phyloP scores from a whole-genome alignment of 176 grass and related monocot species.

The Hyparrhenia diplandra region DNA sequence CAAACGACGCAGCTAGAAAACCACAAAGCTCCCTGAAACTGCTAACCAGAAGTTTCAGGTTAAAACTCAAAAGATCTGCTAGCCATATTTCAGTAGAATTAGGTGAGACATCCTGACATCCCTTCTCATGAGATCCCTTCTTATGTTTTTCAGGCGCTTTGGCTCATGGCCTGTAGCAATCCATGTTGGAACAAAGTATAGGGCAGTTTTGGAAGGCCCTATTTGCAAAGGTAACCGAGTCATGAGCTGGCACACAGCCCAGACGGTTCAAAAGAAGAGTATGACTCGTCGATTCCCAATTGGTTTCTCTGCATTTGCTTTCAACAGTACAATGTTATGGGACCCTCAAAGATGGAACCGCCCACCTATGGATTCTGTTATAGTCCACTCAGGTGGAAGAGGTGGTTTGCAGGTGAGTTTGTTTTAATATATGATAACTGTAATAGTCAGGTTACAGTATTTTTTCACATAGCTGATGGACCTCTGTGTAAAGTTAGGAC shows the following conservation, averaged over 20 bases:
- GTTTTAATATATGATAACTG: background rate
- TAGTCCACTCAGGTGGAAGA: slow-evolving; percentile 56
- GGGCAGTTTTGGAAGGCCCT: slow-evolving; percentile 69
- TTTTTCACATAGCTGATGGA: slow-evolving; percentile 1
- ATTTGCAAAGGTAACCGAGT: slow-evolving; percentile 81
- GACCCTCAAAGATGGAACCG: slow-evolving; percentile 77
- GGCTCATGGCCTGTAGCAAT: slow-evolving; percentile 85
- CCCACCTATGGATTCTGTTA: slow-evolving; percentile 60
- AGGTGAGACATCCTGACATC: background rate
- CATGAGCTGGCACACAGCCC: slow-evolving; percentile 59
- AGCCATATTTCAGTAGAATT: slow-evolving; percentile 17
- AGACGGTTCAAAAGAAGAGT: slow-evolving; percentile 38
- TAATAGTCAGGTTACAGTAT: background rate
- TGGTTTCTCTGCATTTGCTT: slow-evolving; percentile 74
- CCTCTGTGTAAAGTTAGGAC: background rate
- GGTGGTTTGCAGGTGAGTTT: slow-evolving; percentile 73
- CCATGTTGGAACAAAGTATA: slow-evolving; percentile 50
- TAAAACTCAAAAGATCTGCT: background rate
- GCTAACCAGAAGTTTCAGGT: background rate
- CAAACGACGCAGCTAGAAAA: background rate
- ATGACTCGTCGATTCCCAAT: slow-evolving; percentile 52
- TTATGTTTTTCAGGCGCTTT: slow-evolving; percentile 58
- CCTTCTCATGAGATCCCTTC: slow-evolving; percentile 2
- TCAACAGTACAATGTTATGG: slow-evolving; percentile 92
- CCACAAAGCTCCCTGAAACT: slow-evolving; percentile 11